These are phyloP conservation scores for Telfairia occidentalis DNA, from an alignment of 331 rosid species.

Conservation along the genomic window DNA sequence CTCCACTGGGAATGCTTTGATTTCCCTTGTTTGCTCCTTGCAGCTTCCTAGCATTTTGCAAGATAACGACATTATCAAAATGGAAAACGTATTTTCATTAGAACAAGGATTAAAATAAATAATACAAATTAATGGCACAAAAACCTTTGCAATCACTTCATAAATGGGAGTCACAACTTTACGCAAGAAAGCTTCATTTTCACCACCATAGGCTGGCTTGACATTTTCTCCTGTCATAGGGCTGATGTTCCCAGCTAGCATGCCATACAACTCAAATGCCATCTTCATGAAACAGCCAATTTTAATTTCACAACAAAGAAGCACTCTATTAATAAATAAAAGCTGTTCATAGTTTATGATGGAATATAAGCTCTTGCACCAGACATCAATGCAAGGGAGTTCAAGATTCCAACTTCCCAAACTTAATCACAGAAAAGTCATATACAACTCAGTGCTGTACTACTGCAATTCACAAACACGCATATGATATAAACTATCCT, in stretches of 20 bases:
- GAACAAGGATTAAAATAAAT: background rate
- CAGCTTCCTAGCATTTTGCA: slow-evolving; percentile 59
- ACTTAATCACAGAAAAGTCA: background rate
- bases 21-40: slow-evolving; percentile 62
- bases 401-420: background rate
- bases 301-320: background rate
- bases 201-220: slow-evolving; percentile 95
- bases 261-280: slow-evolving; percentile 97
- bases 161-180: slow-evolving; percentile 95
- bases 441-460: background rate
- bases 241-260: slow-evolving; percentile 98
- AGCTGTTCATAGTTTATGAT: background rate
- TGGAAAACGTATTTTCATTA: background rate
- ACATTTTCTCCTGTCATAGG: slow-evolving; percentile 98
- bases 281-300: slow-evolving; percentile 37
- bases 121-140: background rate
- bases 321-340: background rate
- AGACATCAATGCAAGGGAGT: slow-evolving; percentile 4
- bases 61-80: slow-evolving; percentile 3
- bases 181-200: slow-evolving; percentile 70
- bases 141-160: slow-evolving; percentile 72
- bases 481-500: background rate
- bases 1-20: slow-evolving; percentile 99
- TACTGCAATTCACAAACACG: background rate
- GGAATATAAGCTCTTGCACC: background rate